Evolutionary conservation across 305 asterid species (phyloP).

Genomic region (Fraxinus platypoda): DNA sequence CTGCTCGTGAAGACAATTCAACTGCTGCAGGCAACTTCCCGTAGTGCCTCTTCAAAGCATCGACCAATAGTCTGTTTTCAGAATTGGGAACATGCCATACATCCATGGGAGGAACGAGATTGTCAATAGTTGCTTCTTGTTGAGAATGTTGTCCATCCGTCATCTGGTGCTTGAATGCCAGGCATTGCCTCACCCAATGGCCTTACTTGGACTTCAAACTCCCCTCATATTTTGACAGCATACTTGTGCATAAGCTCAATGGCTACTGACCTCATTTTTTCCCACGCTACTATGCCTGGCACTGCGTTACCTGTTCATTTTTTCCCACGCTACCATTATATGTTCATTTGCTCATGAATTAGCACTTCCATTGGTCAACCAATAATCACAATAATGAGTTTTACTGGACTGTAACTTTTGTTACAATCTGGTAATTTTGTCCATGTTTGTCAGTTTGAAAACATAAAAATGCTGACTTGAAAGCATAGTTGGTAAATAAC

Average conservation of each 20-base stretch:
- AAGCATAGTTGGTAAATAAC: neutral
- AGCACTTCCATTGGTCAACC: neutral
- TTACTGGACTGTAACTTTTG: too few species aligned
- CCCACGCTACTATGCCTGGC: slow-evolving; percentile 26
- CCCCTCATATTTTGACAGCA: slow-evolving; percentile 54
- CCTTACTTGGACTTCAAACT: slow-evolving; percentile 68
- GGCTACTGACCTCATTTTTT: slow-evolving; percentile 37
- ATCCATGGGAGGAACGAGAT: slow-evolving; percentile 46
- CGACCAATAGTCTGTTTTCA: slow-evolving; percentile 25
- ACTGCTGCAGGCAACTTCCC: slow-evolving; percentile 65
- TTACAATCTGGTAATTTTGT: neutral
- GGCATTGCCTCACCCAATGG: slow-evolving; percentile 73
- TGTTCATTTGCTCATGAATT: too few species aligned
- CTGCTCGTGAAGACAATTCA: slow-evolving; percentile 60
- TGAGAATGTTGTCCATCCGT: slow-evolving; percentile 78
- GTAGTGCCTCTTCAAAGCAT: slow-evolving; percentile 55
- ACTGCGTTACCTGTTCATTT: slow-evolving; percentile 44
- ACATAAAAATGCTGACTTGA: neutral
- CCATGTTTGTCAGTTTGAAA: neutral
- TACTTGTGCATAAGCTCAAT: slow-evolving; percentile 49
- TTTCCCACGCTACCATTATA: neutral
- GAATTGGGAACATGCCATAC: slow-evolving; percentile 62
- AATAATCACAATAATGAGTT: neutral
- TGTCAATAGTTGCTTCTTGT: slow-evolving; percentile 69
- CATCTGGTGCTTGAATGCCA: slow-evolving; percentile 80